Base-by-base conservation (phyloP, 805 yeast species). In the Pichia cephalocereana region DNA sequence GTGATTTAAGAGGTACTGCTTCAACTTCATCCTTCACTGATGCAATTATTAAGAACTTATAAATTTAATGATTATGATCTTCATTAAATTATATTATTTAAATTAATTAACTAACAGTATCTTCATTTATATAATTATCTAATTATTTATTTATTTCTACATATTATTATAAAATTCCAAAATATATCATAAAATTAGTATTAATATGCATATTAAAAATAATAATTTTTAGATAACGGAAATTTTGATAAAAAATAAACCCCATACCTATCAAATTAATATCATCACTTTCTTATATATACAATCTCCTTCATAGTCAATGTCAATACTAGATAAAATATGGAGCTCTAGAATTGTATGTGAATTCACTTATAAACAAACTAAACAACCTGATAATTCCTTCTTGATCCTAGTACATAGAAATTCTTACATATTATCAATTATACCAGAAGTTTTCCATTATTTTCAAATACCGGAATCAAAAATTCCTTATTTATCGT, bases 1-100 rank as follows among this genome's bases (percentile, higher is more conserved):
- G 88, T 69, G 99, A 91, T 70, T 79, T 93, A 73, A 86, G 85
- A 73, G 99, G 99, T 70, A 66, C 85, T 57, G 90, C 99, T 54
- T 62, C 93, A 54, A 93, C 98, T 61, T 57, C 77, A 59, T 89
- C 84, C 70, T 93, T 88, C 78, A 90, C 99, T 58, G 81, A 86
- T 68, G 83, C 90, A 72, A 95, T 93, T 62, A 90, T 93, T 69
- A 72, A 74, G 61, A 79, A 83, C 72, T 78, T 83, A 70, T 79
- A 77, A 70, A 37, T 43, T 36, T 36, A 23, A 23, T 23, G 26
- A 23, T 23, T 23, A 23, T 23, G 26, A 23, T 23, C 26, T 23
- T 23, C 26, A 23, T 23, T 23, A 23, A 6, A 23, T 23, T 19
- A 19, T 19, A 19, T 19, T 19, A 19, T 19, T 6, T 5, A 23